Evolutionary conservation across 768 basidiomycete genomes (phyloP), one percentile per base, ranked within the genome.

Genomic region (Pleurotus platypus): DNA sequence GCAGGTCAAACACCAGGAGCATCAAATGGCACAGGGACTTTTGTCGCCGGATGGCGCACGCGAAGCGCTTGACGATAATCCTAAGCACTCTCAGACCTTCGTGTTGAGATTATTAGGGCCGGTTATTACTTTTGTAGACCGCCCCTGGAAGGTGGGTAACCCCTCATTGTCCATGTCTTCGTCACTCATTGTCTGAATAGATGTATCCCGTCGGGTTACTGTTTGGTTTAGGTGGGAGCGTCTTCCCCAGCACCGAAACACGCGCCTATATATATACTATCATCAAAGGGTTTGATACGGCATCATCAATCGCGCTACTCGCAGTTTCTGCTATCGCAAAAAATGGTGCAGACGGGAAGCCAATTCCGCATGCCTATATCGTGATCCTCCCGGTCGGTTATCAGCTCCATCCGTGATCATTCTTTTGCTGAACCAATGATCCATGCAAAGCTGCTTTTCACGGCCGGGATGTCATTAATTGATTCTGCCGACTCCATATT

Each of bases 151-250:
- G 80, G 88, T 87, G 46, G 45, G 27, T 3, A 24, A 24, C 18
- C 24, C 16, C n/a, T n/a, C 9, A 38, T 12, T 12, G 9, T n/a
- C 30, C 0, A 40, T 50, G 37, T 18, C 56, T 18, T 16, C 26
- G 12, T 15, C 30, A 15, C 15, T 22, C 39, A 53, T 37, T 26
- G 40, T 27, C 24, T 35, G 35, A 11, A 51, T 59, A 90, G 90
- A 94, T 95, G 91, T 95, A 94, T 66, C 92, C 92, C 0, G 89
- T 95, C 9, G 93, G 93, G 5, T 74, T 94, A 1, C 77, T 95
- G 13, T 95, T 94, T 63, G 93, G 93, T 12, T 81, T 94, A 50
- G 89, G 89, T 87, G 64, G 60, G 72, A 65, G n/a, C 15, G 20
- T n/a, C 48, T 48, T 26, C 51, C 46, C 46, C 37, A 12, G 6